phyloP scores from a whole-genome alignment of 352 stramenopile genomes.

The Phytophthora pisi region DNA sequence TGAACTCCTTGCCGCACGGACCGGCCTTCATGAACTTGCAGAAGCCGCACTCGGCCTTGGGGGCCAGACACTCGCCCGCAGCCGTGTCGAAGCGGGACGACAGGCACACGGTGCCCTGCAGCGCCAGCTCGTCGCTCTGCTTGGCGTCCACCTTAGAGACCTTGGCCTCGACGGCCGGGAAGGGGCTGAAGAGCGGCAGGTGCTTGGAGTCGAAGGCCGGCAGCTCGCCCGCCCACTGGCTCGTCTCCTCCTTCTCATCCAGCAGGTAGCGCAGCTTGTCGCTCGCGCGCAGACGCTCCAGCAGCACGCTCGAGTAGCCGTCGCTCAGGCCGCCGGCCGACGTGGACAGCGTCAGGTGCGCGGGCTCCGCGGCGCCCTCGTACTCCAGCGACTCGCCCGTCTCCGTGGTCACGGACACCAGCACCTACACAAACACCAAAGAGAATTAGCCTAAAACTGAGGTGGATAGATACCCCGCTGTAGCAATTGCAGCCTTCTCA shows the following conservation, averaged over 20 bases:
- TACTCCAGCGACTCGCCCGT: conserved; percentile 69
- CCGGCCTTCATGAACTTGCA: conserved; percentile 93
- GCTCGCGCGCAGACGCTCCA: conserved; percentile 74
- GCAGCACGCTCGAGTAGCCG: conserved; percentile 73
- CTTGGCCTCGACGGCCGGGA: conserved; percentile 56
- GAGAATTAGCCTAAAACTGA: no score
- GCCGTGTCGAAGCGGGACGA: conserved; percentile 68
- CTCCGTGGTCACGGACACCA: conserved; percentile 71
- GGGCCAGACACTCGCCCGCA: conserved; percentile 50
- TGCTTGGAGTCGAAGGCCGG: conserved; percentile 71
- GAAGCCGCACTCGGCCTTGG: conserved; percentile 88
- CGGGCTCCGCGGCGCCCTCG: conserved; percentile 42
- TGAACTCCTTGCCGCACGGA: conserved; percentile 81
- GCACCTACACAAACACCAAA: conserved; percentile 31
- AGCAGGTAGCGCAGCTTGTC: conserved; percentile 65
- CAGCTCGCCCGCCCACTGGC: conserved; percentile 68
- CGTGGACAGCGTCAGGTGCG: conserved; percentile 69
- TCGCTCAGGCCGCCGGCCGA: conserved; percentile 50
- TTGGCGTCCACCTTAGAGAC: conserved; percentile 32
- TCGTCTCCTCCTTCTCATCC: conserved; percentile 31
- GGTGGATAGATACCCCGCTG: no score
- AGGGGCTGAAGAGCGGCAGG: conserved; percentile 82
- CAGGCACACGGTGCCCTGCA: conserved; percentile 72
- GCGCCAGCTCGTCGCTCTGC: conserved; percentile 33
- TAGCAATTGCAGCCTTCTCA: conserved; percentile 8